These are phyloP conservation scores for Lyophyllum decastes DNA, from an alignment of 768 basidiomycete species.

Conservation along the genomic window DNA sequence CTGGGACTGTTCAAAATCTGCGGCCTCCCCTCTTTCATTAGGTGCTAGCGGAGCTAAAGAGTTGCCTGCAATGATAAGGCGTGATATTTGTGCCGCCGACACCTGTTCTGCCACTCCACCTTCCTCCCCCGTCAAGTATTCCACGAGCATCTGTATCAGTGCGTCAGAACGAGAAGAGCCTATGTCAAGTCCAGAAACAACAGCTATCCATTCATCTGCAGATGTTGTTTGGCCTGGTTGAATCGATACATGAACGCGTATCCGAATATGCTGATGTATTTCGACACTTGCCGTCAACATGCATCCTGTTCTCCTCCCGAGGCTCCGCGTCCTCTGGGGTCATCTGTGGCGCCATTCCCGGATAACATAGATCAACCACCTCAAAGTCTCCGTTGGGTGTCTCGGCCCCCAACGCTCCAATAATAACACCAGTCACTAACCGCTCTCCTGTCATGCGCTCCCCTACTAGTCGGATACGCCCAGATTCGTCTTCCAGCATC, in stretches of 20 bases:
- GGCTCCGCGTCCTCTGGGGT: constrained; percentile 24
- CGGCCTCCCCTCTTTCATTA: constrained; percentile 31
- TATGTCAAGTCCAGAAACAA: constrained; percentile 84
- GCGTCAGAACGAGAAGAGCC: constrained; percentile 67
- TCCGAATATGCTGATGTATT: constrained; percentile 4
- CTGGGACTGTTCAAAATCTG: constrained; percentile 35
- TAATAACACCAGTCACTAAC: constrained; percentile 90
- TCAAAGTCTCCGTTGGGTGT: constrained; percentile 90
- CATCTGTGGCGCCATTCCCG: constrained; percentile 76
- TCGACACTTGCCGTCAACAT: constrained; percentile 61
- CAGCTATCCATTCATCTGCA: constrained; percentile 77
- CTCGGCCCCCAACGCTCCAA: constrained; percentile 89
- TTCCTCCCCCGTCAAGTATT: constrained; percentile 84
- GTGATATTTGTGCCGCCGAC: constrained; percentile 71
- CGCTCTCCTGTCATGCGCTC: constrained; percentile 56
- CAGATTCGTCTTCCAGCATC: constrained; percentile 96
- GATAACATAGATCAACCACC: constrained; percentile 84
- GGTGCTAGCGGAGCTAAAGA: constrained; percentile 61
- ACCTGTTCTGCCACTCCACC: constrained; percentile 70
- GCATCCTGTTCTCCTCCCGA: constrained; percentile 48
- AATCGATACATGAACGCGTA: constrained; percentile 1
- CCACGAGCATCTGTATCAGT: constrained; percentile 83
- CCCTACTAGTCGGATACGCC: constrained; percentile 87
- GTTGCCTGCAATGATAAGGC: constrained; percentile 89
- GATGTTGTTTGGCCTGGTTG: constrained; percentile 11